These are phyloP conservation scores for Vitis hybrid DNA, from an alignment of 177 flowering plant genomes.

Conservation along the genomic window DNA sequence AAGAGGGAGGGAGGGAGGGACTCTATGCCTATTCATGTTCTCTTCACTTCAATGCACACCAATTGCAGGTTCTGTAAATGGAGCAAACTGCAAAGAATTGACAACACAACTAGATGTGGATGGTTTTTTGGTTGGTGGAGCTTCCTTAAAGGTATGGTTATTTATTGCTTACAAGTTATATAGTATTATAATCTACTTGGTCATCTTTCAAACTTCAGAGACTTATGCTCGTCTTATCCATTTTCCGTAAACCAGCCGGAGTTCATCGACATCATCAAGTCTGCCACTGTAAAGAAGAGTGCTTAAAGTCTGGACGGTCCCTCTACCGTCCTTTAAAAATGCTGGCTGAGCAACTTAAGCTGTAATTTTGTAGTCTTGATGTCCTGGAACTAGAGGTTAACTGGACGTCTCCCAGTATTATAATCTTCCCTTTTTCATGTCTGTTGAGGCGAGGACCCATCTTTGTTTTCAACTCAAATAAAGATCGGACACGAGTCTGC, in stretches of 20 bases:
- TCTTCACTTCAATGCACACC: conserved; percentile 7
- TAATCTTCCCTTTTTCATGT: too few species aligned
- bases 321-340: background rate
- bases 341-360: background rate
- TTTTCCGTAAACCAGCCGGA: conserved; percentile 50
- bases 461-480: background rate
- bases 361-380: background rate
- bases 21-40: background rate
- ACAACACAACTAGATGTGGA: conserved; percentile 82
- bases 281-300: conserved; percentile 62
- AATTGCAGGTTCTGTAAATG: conserved; percentile 74
- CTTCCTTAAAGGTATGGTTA: conserved; percentile 72
- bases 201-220: background rate
- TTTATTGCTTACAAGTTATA: background rate
- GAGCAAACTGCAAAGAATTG: conserved; percentile 80
- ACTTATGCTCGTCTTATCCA: background rate
- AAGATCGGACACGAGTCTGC: background rate
- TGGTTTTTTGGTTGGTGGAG: conserved; percentile 97
- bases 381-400: background rate
- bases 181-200: background rate
- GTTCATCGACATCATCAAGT: conserved; percentile 81
- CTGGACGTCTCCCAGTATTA: too few species aligned
- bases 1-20: background rate
- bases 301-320: conserved; percentile 13
- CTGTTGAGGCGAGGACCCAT: too few species aligned